Conservation (phyloP, 441 rosid species). For the Sinapis alba region DNA sequence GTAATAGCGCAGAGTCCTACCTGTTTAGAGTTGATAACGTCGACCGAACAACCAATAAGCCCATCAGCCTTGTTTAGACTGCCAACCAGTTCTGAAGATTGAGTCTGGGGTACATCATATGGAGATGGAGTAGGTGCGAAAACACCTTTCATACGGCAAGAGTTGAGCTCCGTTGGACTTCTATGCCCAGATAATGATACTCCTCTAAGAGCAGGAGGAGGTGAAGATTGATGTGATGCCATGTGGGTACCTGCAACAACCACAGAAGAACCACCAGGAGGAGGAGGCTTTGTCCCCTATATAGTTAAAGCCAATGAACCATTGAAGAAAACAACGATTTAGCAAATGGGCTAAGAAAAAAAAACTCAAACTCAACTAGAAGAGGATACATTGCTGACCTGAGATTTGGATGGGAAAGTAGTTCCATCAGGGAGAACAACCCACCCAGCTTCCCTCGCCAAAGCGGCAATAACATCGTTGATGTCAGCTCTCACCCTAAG, state of each 20-base stretch:
- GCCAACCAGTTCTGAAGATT: slow-evolving; percentile 59
- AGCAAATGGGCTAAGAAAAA: no score
- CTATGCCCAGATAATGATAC: slow-evolving; percentile 61
- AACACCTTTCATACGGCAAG: slow-evolving; percentile 80
- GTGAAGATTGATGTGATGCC: slow-evolving; percentile 61
- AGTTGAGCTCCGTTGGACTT: slow-evolving; percentile 67
- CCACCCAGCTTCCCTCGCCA: slow-evolving; percentile 99
- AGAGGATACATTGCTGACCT: no score
- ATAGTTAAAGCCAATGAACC: slow-evolving; percentile 29
- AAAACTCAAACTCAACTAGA: no score
- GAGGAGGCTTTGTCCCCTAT: slow-evolving; percentile 69
- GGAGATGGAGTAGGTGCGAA: slow-evolving; percentile 65
- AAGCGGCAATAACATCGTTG: slow-evolving; percentile 97
- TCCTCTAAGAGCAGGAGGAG: slow-evolving; percentile 65
- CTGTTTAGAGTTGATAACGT: slow-evolving; percentile 71
- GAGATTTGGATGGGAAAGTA: slow-evolving; percentile 91
- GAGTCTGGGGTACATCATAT: slow-evolving; percentile 62
- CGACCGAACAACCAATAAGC: slow-evolving; percentile 57
- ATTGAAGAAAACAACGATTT: slow-evolving; percentile 3
- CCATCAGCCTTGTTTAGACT: slow-evolving; percentile 59
- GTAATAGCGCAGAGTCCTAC: slow-evolving; percentile 34
- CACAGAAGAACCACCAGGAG: slow-evolving; percentile 61
- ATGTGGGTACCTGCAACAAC: slow-evolving; percentile 55
- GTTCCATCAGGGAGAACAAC: slow-evolving; percentile 99
- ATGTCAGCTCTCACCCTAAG: slow-evolving; percentile 99